Evolutionary conservation across 2,329 filamentous ascomycete genomes (phyloP).

Genomic region (Fusarium buharicum): DNA sequence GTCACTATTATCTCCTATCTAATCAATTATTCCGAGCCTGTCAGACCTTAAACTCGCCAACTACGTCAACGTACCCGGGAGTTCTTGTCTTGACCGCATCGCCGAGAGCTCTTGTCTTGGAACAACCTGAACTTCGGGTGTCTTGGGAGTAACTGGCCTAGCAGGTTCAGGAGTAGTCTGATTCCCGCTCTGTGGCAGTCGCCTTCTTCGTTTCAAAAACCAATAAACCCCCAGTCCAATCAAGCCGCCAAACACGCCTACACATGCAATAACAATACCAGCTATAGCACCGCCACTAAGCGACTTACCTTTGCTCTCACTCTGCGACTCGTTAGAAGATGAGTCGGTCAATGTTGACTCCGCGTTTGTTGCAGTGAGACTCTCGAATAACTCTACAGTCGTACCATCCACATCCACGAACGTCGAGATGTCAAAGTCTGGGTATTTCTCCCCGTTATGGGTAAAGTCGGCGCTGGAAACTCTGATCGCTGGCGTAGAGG

Average conservation of each 20-base stretch:
- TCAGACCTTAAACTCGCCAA: too few relatives aligned
- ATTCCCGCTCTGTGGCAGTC: background rate
- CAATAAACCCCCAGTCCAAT: background rate
- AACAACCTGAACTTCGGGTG: background rate
- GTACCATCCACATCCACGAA: background rate
- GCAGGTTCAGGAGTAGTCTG: background rate
- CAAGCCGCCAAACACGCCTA: background rate
- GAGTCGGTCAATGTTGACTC: background rate
- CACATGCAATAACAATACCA: background rate
- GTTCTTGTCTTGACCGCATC: background rate
- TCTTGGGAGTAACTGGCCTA: background rate
- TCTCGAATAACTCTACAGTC: background rate
- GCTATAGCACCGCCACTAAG: background rate
- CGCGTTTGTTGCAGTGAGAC: background rate
- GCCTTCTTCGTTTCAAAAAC: background rate
- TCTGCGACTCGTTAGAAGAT: background rate
- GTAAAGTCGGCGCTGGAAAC: constrained; percentile 17
- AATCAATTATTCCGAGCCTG: too few relatives aligned
- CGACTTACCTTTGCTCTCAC: background rate
- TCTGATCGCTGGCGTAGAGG: constrained; percentile 1
- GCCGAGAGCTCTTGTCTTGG: background rate
- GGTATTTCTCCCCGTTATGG: constrained; percentile 10
- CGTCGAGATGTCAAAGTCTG: background rate
- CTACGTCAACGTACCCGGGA: background rate
- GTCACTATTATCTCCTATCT: background rate